Evolutionary conservation across 1,284 basidiomycete species (phyloP), one percentile per base, ranked within the genome.

Genomic region (Trametes polyzona): DNA sequence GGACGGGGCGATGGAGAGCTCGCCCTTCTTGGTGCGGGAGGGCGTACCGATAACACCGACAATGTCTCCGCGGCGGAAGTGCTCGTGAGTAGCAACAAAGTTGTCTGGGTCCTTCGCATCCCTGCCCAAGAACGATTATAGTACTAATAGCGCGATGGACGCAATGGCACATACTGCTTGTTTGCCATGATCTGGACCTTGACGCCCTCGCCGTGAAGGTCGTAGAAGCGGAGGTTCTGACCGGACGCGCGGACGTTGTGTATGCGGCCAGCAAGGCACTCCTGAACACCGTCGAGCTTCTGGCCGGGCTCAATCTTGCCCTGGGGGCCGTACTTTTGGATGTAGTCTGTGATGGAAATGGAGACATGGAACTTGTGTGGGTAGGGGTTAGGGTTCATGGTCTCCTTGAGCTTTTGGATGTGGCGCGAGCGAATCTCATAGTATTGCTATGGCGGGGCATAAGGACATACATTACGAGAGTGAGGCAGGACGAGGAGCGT

Each of bases 291-390:
- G 14, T 84, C 78, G 1, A 87, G 74, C 76, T 84, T 88, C 64
- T 78, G 73, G 19, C 88, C 91, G 24, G 84, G 67, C 16, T 77
- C 69, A 63, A 96, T 84, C 72, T 84, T 81, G 55, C 89, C 90
- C 52, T 92, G 88, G 26, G 69, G 56, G 40, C 92, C 91, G 71
- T 93, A 99, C 58, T 83, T 78, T 14, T 83, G 74, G 71, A 98
- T 87, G 76, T 90, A 99, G 12, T 78, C 71, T 16, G 86, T 79
- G 68, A 99, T 80, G n/a, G 92, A 93, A 62, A 79, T 80, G 46
- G 90, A 81, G 40, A 97, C 95, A 68, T 97, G 76, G 80, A 99
- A 99, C 84, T 99, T 99, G 88, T 99, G 97, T 19, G 97, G 96
- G 80, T 99, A 99, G 3, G 97, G 96, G 72, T 96, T 93, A 5